Conservation (phyloP, 2,329 filamentous ascomycete genomes). For the Didymosphaeria variabile region DNA sequence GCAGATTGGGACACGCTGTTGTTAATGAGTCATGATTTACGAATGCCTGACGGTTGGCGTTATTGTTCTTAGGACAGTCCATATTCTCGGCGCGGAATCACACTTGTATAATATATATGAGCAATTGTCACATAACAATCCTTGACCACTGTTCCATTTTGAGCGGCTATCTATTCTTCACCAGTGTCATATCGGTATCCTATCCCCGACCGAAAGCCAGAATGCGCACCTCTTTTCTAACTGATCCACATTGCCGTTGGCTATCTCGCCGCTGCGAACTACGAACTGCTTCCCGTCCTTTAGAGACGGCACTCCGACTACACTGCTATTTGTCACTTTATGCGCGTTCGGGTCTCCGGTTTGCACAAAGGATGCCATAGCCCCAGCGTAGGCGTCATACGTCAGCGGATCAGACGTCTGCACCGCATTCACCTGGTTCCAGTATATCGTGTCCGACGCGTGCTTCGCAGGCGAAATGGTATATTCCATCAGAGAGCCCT, state of each 20-base stretch:
- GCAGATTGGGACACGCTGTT: neutral
- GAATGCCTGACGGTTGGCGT: neutral
- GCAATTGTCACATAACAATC: neutral
- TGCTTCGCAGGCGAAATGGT: constrained; percentile 68
- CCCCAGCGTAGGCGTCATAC: constrained; percentile 66
- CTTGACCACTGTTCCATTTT: too few relatives aligned
- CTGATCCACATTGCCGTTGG: constrained; percentile 47
- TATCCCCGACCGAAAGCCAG: constrained; percentile 59
- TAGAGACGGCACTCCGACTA: constrained; percentile 58
- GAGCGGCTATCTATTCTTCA: neutral
- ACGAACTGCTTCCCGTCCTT: constrained; percentile 60
- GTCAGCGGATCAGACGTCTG: constrained; percentile 63
- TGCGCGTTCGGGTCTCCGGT: constrained; percentile 66
- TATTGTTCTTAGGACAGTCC: neutral
- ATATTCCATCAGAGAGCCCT: constrained; percentile 67
- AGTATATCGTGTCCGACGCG: constrained; percentile 67
- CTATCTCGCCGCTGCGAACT: constrained; percentile 58
- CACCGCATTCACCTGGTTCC: constrained; percentile 64
- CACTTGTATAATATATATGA: neutral
- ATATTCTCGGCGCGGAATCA: neutral
- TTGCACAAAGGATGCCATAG: constrained; percentile 68
- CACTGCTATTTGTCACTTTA: constrained; percentile 60
- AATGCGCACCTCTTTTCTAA: constrained; percentile 62
- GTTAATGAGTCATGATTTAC: constrained; percentile 2
- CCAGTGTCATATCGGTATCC: constrained; percentile 53